These are phyloP conservation scores for Besnoitia besnoiti DNA, from an alignment of 169 alveolate genomes.

Conservation along the genomic window DNA sequence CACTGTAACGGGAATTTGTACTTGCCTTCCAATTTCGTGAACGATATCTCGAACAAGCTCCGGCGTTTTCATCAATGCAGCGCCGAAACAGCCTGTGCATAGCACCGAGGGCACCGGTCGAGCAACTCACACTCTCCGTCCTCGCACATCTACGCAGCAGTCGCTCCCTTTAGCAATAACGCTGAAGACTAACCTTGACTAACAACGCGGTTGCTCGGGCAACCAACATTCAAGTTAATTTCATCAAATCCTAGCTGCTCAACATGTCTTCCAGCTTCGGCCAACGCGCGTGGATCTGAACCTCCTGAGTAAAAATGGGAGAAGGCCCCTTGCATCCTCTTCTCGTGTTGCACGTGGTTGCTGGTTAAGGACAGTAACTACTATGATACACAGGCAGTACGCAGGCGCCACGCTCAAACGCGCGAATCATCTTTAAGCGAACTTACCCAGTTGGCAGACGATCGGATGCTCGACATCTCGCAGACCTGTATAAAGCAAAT, in stretches of 20 bases:
- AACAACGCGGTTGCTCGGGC: conserved; percentile 93
- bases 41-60: conserved; percentile 88
- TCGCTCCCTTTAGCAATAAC: too few species aligned
- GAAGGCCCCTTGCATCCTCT: too few species aligned
- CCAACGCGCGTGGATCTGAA: conserved; percentile 85
- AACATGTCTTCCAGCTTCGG: conserved; percentile 89
- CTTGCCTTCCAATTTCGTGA: conserved; percentile 61
- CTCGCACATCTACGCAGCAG: too few species aligned
- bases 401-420: background rate
- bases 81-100: conserved; percentile 92
- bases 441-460: conserved; percentile 92
- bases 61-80: conserved; percentile 94
- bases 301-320: conserved; percentile 78
- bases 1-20: conserved; percentile 89
- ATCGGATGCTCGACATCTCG: conserved; percentile 82
- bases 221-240: conserved; percentile 94
- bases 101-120: too few species aligned
- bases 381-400: too few species aligned
- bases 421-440: background rate
- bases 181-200: conserved; percentile 77
- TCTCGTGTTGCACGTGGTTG: too few species aligned
- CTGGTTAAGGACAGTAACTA: too few species aligned
- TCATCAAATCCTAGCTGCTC: conserved; percentile 91
- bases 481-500: conserved; percentile 71
- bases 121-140: too few species aligned